Evolutionary conservation across 2,329 filamentous ascomycete genomes (phyloP).

Genomic region (Taxawa tesnikishii): DNA sequence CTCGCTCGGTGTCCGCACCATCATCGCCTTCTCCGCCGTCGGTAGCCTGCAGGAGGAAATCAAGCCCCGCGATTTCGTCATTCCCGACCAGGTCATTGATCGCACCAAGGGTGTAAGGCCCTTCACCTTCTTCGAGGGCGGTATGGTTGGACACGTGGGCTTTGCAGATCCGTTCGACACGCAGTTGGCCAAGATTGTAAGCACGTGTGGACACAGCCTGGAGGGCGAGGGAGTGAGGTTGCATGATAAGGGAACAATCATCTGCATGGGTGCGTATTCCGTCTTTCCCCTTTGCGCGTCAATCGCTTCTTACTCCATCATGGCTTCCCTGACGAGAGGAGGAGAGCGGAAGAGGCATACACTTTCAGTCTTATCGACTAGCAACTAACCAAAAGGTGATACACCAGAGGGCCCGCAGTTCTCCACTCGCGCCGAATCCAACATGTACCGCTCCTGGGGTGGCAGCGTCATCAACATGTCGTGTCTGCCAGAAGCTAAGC

Average conservation of each 20-base stretch:
- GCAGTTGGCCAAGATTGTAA: constrained; percentile 62
- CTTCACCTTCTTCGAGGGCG: constrained; percentile 90
- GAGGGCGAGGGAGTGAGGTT: constrained; percentile 74
- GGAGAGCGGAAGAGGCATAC: background rate
- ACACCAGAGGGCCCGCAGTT: constrained; percentile 98
- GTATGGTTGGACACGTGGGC: constrained; percentile 84
- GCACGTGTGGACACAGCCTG: constrained; percentile 62
- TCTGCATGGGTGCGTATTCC: constrained; percentile 83
- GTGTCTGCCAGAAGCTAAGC: constrained; percentile 85
- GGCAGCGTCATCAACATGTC: constrained; percentile 98
- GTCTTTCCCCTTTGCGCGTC: no score
- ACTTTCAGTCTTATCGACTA: background rate
- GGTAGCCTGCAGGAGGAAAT: constrained; percentile 87
- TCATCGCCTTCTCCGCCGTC: constrained; percentile 92
- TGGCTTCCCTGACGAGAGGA: no score
- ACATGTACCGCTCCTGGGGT: constrained; percentile 90
- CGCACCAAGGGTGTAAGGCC: constrained; percentile 89
- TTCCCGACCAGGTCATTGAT: constrained; percentile 95
- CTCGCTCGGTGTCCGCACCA: constrained; percentile 72
- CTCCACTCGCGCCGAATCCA: constrained; percentile 86
- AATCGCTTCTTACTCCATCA: no score
- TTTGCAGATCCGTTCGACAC: constrained; percentile 94
- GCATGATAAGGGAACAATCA: constrained; percentile 71
- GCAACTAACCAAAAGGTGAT: constrained; percentile 32
- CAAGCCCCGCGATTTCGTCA: constrained; percentile 89